These are phyloP conservation scores for Lentinus brumalis DNA, from an alignment of 768 basidiomycete species.

Conservation along the genomic window DNA sequence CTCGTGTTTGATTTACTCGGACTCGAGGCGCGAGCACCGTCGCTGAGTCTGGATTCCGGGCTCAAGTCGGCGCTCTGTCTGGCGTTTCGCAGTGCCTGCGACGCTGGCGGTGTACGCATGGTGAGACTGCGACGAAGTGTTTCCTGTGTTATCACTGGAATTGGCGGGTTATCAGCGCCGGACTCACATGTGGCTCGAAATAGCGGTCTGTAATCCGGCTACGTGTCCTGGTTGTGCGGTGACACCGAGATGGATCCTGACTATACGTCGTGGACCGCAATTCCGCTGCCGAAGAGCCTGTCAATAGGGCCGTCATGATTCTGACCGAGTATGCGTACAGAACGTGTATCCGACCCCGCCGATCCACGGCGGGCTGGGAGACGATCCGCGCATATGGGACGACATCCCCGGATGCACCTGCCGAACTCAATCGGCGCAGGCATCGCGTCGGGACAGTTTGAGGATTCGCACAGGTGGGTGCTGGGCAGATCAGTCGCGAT, in stretches of 20 bases:
- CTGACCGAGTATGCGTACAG: conserved; percentile 7
- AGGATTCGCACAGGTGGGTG: conserved; percentile 10
- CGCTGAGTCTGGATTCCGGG: conserved; percentile 3
- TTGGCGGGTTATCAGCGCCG: background rate
- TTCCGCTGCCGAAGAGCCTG: conserved; percentile 4
- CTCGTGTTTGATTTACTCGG: background rate
- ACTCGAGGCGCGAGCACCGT: background rate
- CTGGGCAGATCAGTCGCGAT: conserved; percentile 20
- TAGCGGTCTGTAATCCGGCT: conserved; percentile 21
- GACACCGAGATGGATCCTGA: conserved; percentile 28
- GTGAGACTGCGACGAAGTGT: background rate
- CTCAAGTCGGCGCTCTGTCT: conserved; percentile 11
- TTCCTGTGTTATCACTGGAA: conserved; percentile 1
- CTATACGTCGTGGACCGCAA: conserved; percentile 16
- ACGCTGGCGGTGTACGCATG: conserved; percentile 6
- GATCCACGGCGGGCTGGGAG: conserved; percentile 4
- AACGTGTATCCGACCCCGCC: conserved; percentile 13
- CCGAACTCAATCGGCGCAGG: conserved; percentile 8
- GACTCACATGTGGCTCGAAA: conserved; percentile 6
- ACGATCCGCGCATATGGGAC: conserved; percentile 6
- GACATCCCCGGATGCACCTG: conserved; percentile 2
- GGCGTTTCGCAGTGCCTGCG: conserved; percentile 11
- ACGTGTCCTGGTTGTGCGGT: conserved; percentile 28
- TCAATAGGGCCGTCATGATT: conserved; percentile 10
- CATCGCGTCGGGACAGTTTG: conserved; percentile 10